Evolutionary conservation across 345 rosid genomes (phyloP), one percentile per base, ranked within the genome.

Genomic region (Erysimum cheiranthoides): DNA sequence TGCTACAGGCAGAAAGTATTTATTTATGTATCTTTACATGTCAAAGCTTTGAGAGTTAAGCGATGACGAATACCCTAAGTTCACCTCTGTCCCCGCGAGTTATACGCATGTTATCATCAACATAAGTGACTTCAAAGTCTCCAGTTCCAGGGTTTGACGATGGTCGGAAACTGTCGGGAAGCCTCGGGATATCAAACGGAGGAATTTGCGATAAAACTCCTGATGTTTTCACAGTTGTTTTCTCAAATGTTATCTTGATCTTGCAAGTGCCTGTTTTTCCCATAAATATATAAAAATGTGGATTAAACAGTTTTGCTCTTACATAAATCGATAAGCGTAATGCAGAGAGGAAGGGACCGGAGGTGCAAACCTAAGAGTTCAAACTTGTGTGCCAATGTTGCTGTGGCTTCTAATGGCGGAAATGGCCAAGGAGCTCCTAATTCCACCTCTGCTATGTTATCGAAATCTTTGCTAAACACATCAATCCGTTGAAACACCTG

Each of bases 401-500:
- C 96, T 4, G 96, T 94, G 30, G 76, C 82, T 81, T 90, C 91
- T 16, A 84, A 38, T 2, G 90, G 92, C 21, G 89, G 96, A 39
- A 94, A 60, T 6, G 97, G 98, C 97, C 97, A 94, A 2, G 98
- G 98, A 57, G 87, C 88, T 56, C 97, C 98, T 53, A 94, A 36
- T 79, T 90, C 84, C 47, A 94, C 92, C 68, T 92, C 93, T 4
- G 81, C 98, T 47, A 94, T 90, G 73, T 94, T 94, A 71, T 92
- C 97, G 3, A 92, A 94, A 80, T 94, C 97, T 72, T 86, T 90
- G 84, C 93, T 89, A 14, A 87, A 66, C 50, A 87, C 82, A 63
- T 94, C 98, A 35, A 94, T 94, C 73, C 98, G 79, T 80, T 94
- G 98, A 82, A 89, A 92, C 43, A 94, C 98, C 97, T 94, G 74